These are phyloP conservation scores for Daedaleopsis sinensis DNA, from an alignment of 768 basidiomycete species.

Conservation along the genomic window DNA sequence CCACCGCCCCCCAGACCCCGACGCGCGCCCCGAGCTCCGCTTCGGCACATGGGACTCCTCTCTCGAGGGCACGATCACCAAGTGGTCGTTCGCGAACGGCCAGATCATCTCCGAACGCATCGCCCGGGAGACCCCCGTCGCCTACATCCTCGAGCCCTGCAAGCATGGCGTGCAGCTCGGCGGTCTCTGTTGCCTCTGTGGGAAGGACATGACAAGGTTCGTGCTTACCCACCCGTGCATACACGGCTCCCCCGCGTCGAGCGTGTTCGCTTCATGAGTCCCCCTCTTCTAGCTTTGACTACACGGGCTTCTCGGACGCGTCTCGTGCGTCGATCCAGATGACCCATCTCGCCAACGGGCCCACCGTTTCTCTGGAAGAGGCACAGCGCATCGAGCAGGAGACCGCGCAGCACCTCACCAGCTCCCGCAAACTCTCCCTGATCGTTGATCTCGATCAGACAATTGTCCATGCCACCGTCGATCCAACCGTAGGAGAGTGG, in stretches of 20 bases:
- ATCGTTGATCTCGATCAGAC: constrained; percentile 99
- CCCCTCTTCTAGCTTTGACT: constrained; percentile 62
- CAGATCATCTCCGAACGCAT: constrained; percentile 63
- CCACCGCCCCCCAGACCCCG: constrained; percentile 45
- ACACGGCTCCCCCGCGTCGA: constrained; percentile 18
- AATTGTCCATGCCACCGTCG: constrained; percentile 97
- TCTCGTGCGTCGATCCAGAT: constrained; percentile 89
- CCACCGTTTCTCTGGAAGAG: constrained; percentile 91
- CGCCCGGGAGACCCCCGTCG: constrained; percentile 61
- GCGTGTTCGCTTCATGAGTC: neutral
- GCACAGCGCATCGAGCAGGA: constrained; percentile 87
- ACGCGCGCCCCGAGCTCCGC: constrained; percentile 60
- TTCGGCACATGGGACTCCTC: constrained; percentile 92
- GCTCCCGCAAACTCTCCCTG: constrained; percentile 79
- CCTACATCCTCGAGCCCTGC: constrained; percentile 87
- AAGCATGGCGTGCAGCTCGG: constrained; percentile 93
- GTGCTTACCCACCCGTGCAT: constrained; percentile 31
- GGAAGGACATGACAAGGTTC: constrained; percentile 92
- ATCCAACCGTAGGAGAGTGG: constrained; percentile 99
- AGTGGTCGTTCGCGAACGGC: constrained; percentile 70
- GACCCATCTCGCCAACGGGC: constrained; percentile 90
- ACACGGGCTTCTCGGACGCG: constrained; percentile 85
- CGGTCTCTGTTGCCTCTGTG: constrained; percentile 92
- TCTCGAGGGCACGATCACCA: constrained; percentile 74
- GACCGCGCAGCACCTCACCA: constrained; percentile 77